phyloP scores from a whole-genome alignment of 441 rosid genomes.

The Pelargonium citronellum region DNA sequence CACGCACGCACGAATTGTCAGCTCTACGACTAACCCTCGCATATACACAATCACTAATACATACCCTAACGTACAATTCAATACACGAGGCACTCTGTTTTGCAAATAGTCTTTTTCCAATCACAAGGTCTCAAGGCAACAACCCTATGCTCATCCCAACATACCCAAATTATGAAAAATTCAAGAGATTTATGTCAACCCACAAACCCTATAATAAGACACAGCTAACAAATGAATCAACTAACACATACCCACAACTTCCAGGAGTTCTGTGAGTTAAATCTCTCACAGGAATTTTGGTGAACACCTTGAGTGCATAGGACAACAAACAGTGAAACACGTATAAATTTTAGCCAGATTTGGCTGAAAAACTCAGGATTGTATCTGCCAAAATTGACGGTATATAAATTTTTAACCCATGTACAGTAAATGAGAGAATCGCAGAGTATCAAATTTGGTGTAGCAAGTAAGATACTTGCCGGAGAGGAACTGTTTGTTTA shows the following conservation, averaged over 20 bases:
- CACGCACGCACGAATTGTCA: too few species aligned
- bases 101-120: too few species aligned
- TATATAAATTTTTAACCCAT: background rate
- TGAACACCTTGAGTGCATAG: background rate
- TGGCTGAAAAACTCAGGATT: background rate
- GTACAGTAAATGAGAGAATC: too few species aligned
- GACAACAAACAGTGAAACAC: background rate
- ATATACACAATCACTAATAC: too few species aligned
- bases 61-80: too few species aligned
- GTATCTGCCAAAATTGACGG: background rate
- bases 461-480: too few species aligned
- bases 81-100: too few species aligned
- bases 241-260: background rate
- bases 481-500: too few species aligned
- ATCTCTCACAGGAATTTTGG: background rate
- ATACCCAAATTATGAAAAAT: background rate
- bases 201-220: background rate
- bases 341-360: background rate
- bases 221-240: background rate
- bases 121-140: too few species aligned
- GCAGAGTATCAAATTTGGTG: too few species aligned
- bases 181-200: background rate
- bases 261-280: background rate
- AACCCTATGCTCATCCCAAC: too few species aligned
- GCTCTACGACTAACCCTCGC: too few species aligned